phyloP scores from a whole-genome alignment of 371 early-diverging fungal genomes.

The Batkoa obscura region DNA sequence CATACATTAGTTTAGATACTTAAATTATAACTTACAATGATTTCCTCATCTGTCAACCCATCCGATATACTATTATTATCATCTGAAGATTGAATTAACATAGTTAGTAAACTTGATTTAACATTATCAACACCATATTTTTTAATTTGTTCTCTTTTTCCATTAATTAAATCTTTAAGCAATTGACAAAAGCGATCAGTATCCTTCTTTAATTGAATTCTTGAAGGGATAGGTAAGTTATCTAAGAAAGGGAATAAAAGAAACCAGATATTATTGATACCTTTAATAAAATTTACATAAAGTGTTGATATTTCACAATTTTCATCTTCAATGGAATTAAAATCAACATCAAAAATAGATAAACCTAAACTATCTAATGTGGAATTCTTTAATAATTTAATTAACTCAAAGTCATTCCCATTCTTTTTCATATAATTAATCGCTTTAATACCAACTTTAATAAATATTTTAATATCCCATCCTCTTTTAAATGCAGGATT shows the following conservation, averaged over 20 bases:
- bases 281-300: too few relatives aligned
- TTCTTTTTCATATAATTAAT: too few relatives aligned
- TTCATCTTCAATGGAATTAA: neutral
- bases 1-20: too few relatives aligned
- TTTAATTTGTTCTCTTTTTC: neutral
- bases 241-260: constrained; percentile 2
- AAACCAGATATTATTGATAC: too few relatives aligned
- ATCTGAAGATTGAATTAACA: constrained; percentile 11
- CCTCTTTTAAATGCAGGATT: too few relatives aligned
- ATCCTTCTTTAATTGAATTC: neutral
- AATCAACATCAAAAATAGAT: constrained; percentile 1
- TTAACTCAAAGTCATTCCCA: too few relatives aligned
- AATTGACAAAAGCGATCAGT: neutral
- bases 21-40: neutral
- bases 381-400: neutral
- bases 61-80: constrained; percentile 1
- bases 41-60: constrained; percentile 8
- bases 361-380: constrained; percentile 4
- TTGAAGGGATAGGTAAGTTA: constrained; percentile 9
- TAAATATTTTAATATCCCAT: too few relatives aligned
- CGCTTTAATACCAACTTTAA: too few relatives aligned
- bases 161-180: constrained; percentile 2
- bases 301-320: too few relatives aligned
- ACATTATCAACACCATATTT: neutral
- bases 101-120: constrained; percentile 10